Conservation (phyloP, 805 yeast genomes). For the Kuraishia hungarica region DNA sequence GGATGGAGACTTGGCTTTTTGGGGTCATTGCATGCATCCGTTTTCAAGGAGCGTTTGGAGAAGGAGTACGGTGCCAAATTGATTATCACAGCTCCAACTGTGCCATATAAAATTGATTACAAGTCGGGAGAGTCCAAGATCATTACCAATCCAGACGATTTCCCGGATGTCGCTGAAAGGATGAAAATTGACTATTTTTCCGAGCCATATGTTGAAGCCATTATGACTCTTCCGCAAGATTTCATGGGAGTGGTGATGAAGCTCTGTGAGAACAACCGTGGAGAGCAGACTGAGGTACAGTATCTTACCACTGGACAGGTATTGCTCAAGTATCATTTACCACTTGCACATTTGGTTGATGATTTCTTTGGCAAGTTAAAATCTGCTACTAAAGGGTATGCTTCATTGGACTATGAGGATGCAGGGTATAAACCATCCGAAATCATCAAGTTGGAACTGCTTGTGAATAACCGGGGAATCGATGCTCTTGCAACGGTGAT, state of each 20-base stretch:
- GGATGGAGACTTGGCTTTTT: conserved; percentile 97
- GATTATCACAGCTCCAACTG: conserved; percentile 92
- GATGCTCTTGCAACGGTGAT: conserved; percentile 90
- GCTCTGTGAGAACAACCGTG: conserved; percentile 78
- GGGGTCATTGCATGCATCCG: conserved; percentile 93
- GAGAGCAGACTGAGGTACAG: conserved; percentile 70
- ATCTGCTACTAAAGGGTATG: conserved; percentile 86
- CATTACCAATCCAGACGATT: conserved; percentile 87
- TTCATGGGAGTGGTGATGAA: conserved; percentile 82
- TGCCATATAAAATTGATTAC: conserved; percentile 76
- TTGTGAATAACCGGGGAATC: conserved; percentile 82
- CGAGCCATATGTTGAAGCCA: conserved; percentile 87
- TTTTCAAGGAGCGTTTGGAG: conserved; percentile 83
- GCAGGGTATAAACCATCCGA: conserved; percentile 77
- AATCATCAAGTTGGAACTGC: conserved; percentile 77
- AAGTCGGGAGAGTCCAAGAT: conserved; percentile 55
- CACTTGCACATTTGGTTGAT: conserved; percentile 85
- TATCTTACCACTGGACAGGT: conserved; percentile 78
- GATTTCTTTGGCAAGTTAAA: conserved; percentile 93
- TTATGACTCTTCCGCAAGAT: conserved; percentile 86
- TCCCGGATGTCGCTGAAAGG: conserved; percentile 54
- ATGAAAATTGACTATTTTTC: conserved; percentile 39
- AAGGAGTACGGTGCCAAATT: conserved; percentile 91
- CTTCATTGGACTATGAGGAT: conserved; percentile 91
- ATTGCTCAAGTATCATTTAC: conserved; percentile 67